A percentile compares a stretch with the other conserved stretches of the same genome.
phyloP scores from a whole-genome alignment of 768 basidiomycete genomes.

The Phallus indusiatus region DNA sequence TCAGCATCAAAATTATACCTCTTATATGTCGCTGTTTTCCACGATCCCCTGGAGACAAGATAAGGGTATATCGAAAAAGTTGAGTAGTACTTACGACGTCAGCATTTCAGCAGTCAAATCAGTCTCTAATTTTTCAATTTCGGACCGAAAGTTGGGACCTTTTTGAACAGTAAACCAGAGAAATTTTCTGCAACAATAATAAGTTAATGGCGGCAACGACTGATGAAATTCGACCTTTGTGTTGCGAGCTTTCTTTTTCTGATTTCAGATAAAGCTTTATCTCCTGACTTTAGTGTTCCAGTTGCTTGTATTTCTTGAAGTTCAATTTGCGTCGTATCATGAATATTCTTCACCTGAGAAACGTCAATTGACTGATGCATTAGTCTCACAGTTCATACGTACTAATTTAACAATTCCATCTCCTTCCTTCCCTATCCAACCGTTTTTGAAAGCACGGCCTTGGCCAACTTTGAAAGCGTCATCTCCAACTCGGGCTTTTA shows the following conservation, averaged over 20 bases:
- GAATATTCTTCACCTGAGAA: constrained; percentile 48
- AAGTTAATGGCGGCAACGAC: background rate
- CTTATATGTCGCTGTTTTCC: constrained; percentile 92
- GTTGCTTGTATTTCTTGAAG: constrained; percentile 63
- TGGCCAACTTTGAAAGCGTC: constrained; percentile 91
- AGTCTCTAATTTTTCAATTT: constrained; percentile 87
- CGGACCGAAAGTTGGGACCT: constrained; percentile 81
- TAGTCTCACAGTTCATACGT: constrained; percentile 22
- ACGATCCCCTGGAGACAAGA: constrained; percentile 57
- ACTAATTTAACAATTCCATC: constrained; percentile 81
- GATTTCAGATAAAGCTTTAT: constrained; percentile 77
- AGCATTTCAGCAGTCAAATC: constrained; percentile 96
- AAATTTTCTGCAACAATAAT: constrained; percentile 56
- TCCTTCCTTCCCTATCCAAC: constrained; percentile 92
- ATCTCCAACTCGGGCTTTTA: constrained; percentile 73
- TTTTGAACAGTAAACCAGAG: constrained; percentile 91
- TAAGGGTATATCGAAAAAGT: background rate
- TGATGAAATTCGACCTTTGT: constrained; percentile 52
- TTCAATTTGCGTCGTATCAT: constrained; percentile 68
- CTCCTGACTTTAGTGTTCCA: constrained; percentile 64
- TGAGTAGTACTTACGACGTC: constrained; percentile 52
- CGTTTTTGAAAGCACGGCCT: constrained; percentile 91
- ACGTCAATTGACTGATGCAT: background rate
- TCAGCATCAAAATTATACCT: constrained; percentile 99
- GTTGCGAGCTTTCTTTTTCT: constrained; percentile 83